Evolutionary conservation across 148 eudicot genomes (phyloP).

Genomic region (Rhododendron griersonianum): DNA sequence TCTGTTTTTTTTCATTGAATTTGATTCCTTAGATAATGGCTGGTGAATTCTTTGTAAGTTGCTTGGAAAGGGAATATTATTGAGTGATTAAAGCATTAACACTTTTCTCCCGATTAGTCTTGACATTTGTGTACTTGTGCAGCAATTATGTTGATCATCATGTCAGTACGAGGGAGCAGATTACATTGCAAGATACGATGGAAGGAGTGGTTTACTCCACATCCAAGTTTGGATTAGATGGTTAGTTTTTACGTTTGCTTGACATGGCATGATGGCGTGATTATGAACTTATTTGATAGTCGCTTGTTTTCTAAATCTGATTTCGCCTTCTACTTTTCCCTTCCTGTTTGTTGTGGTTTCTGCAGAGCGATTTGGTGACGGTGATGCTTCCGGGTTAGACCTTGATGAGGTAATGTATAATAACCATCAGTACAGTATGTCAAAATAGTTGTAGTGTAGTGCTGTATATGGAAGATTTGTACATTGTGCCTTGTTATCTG

Average conservation of each 20-base stretch:
- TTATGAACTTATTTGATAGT: neutral
- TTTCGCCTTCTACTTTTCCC: neutral
- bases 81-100: neutral
- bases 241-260: conserved; percentile 41
- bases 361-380: conserved; percentile 97
- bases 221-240: conserved; percentile 86
- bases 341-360: conserved; percentile 8
- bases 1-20: neutral
- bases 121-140: conserved; percentile 28
- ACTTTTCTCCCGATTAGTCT: neutral
- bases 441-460: neutral
- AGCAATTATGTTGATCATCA: conserved; percentile 92
- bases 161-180: conserved; percentile 92
- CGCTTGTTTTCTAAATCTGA: neutral
- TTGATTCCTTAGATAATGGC: neutral
- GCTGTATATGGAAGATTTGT: neutral
- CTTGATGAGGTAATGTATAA: conserved; percentile 69
- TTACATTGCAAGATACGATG: conserved; percentile 90
- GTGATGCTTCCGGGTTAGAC: conserved; percentile 82
- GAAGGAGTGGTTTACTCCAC: conserved; percentile 73
- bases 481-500: neutral
- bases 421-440: neutral
- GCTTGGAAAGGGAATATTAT: neutral
- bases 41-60: neutral
- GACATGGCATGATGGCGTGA: neutral